phyloP scores from a whole-genome alignment of 768 basidiomycete species.

The Boletus rubescentipes region DNA sequence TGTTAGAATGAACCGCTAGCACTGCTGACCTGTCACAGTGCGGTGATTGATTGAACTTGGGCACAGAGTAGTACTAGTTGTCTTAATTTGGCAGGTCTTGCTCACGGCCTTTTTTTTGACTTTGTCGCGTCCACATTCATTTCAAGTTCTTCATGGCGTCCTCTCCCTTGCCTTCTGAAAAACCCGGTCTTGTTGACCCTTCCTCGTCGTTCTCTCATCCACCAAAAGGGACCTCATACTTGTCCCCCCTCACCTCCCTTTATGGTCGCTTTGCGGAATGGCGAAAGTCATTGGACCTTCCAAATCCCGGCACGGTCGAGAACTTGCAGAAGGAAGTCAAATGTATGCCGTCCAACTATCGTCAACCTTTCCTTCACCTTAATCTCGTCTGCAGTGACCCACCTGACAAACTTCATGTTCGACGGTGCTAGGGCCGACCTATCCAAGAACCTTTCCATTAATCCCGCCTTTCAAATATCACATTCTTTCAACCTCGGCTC shows the following conservation, averaged over 20 bases:
- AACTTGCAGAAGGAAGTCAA: slow-evolving; percentile 93
- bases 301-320: slow-evolving; percentile 92
- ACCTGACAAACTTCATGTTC: slow-evolving; percentile 92
- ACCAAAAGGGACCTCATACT: slow-evolving; percentile 40
- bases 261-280: slow-evolving; percentile 78
- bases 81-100: slow-evolving; percentile 15
- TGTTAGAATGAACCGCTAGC: no score
- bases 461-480: slow-evolving; percentile 97
- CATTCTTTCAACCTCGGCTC: slow-evolving; percentile 94
- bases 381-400: slow-evolving; percentile 59
- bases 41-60: no score
- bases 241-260: slow-evolving; percentile 56
- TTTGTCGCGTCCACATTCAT: slow-evolving; percentile 6
- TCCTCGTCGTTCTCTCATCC: slow-evolving; percentile 35
- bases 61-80: no score
- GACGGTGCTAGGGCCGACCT: slow-evolving; percentile 97
- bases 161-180: slow-evolving; percentile 38
- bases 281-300: slow-evolving; percentile 77
- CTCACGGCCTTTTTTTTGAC: slow-evolving; percentile 39
- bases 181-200: slow-evolving; percentile 40
- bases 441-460: slow-evolving; percentile 87
- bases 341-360: slow-evolving; percentile 45
- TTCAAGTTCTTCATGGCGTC: slow-evolving; percentile 43
- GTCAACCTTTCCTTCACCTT: not conserved
- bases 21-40: no score